Conservation (phyloP, 1,284 basidiomycete species). For the Austroboletus olivaceoglutinosus region DNA sequence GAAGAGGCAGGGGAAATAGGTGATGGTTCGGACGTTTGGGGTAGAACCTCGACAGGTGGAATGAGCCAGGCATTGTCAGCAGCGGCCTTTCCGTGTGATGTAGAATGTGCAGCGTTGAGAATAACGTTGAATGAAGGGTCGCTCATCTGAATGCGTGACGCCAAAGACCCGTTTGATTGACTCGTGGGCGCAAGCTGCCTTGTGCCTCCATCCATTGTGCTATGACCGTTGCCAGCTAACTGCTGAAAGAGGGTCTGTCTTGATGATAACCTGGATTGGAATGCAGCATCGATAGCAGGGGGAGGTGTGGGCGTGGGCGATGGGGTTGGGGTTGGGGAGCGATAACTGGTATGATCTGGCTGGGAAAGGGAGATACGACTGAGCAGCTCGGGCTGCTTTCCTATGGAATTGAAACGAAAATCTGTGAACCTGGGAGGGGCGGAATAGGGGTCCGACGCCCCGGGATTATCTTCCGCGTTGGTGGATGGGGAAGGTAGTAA, state of each 20-base stretch:
- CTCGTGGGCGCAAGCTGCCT: not conserved
- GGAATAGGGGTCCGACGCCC: not conserved
- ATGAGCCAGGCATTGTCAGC: conserved; percentile 18
- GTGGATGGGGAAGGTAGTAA: conserved; percentile 16
- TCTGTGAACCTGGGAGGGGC: conserved; percentile 30
- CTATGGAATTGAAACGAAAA: conserved; percentile 47
- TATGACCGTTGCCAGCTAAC: conserved; percentile 8
- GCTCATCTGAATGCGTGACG: conserved; percentile 30
- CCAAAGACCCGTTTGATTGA: conserved; percentile 18
- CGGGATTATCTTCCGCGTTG: not conserved
- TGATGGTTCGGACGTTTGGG: conserved; percentile 15
- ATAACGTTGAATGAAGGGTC: not conserved
- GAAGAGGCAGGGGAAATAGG: conserved; percentile 13
- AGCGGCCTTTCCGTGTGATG: not conserved
- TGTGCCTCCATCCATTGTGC: not conserved
- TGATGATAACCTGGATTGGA: conserved; percentile 13
- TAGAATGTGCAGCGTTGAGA: not conserved
- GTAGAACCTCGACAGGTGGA: conserved; percentile 31
- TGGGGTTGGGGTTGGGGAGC: conserved; percentile 35
- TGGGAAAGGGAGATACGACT: conserved; percentile 42
- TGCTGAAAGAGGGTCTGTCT: conserved; percentile 26
- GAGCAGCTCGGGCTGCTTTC: conserved; percentile 45
- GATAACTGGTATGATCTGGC: conserved; percentile 23
- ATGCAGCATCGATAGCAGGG: not conserved
- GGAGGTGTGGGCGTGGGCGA: conserved; percentile 14